Conservation (phyloP, 805 yeast species). For the Sugiyamaella marilandica region DNA sequence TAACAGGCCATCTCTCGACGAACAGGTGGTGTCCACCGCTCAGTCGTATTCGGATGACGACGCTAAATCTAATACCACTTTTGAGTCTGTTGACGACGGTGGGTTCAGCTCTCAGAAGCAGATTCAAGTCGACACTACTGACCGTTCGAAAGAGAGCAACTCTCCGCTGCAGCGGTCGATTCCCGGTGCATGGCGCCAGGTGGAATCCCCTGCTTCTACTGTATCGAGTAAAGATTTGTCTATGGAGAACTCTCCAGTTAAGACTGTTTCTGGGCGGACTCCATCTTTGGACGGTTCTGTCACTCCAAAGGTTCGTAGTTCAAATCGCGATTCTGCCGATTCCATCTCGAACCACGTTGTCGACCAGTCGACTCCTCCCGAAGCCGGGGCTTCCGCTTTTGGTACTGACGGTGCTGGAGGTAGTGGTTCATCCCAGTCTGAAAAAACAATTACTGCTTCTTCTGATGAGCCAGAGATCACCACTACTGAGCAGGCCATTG, state of each 20-base stretch:
- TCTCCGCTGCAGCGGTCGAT: conserved; percentile 11
- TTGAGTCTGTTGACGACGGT: conserved; percentile 17
- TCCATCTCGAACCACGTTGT: conserved; percentile 7
- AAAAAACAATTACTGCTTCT: neutral
- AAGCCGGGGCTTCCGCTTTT: neutral
- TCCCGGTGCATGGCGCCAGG: conserved; percentile 20
- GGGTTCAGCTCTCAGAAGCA: conserved; percentile 5
- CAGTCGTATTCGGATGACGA: conserved; percentile 13
- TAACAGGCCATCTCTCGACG: conserved; percentile 1
- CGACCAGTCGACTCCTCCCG: conserved; percentile 14
- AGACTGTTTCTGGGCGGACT: neutral
- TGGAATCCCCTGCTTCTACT: conserved; percentile 6
- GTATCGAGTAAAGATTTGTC: neutral
- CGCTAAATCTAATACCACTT: conserved; percentile 12
- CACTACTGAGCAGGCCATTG: conserved; percentile 20
- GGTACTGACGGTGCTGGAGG: neutral
- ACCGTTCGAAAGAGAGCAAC: neutral
- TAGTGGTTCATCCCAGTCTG: neutral
- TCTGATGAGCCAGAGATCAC: neutral
- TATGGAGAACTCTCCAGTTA: neutral
- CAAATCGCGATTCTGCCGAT: neutral
- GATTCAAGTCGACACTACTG: neutral
- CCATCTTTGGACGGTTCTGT: neutral
- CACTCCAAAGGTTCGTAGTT: neutral
- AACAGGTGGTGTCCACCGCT: conserved; percentile 1